These are phyloP conservation scores for Elsinoe perseae DNA, from an alignment of 2,329 filamentous ascomycete genomes.

Conservation along the genomic window DNA sequence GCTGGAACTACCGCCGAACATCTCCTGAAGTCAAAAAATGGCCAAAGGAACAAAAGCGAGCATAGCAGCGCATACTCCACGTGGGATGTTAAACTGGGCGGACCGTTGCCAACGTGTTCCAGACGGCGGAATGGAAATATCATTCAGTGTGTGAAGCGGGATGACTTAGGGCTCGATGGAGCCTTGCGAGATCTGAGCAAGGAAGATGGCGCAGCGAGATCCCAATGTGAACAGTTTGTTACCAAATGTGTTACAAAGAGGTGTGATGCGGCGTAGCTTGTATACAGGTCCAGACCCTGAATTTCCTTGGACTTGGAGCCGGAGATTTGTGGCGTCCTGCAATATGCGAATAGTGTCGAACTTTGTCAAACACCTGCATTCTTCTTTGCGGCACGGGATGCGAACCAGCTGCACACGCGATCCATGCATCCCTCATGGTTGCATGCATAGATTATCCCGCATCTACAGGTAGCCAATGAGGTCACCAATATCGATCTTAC, in stretches of 20 bases:
- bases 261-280: background rate
- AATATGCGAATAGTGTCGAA: background rate
- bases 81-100: constrained; percentile 11
- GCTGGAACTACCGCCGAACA: constrained; percentile 14
- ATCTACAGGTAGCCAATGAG: constrained; percentile 6
- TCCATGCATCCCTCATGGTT: background rate
- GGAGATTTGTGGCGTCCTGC: constrained; percentile 6
- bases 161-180: constrained; percentile 2
- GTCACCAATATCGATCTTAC: constrained; percentile 11
- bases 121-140: background rate
- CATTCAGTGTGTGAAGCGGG: background rate
- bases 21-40: background rate
- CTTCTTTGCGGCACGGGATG: too few relatives aligned
- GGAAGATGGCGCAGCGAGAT: background rate
- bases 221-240: background rate
- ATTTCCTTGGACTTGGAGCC: background rate
- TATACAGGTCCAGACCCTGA: constrained; percentile 8
- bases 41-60: background rate
- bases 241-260: background rate
- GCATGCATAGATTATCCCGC: constrained; percentile 3
- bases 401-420: background rate
- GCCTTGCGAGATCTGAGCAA: constrained; percentile 2
- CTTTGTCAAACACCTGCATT: too few relatives aligned
- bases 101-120: constrained; percentile 13
- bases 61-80: background rate